These are phyloP conservation scores for Phytophthora meadii DNA, from an alignment of 352 stramenopile species.

Conservation along the genomic window DNA sequence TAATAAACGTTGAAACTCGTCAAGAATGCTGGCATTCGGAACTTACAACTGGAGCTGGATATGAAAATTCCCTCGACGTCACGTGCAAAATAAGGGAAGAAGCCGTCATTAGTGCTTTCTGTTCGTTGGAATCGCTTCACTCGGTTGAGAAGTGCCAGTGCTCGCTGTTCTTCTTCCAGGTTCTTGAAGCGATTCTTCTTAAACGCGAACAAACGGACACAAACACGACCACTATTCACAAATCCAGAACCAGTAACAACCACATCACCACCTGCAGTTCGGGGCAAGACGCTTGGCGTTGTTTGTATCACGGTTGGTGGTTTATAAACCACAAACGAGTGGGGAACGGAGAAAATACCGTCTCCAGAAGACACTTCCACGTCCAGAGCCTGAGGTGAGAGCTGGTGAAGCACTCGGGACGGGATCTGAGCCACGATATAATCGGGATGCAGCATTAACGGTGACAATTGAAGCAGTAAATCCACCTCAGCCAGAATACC, in stretches of 20 bases:
- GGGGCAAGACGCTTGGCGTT: slow-evolving; percentile 56
- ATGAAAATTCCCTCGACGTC: slow-evolving; percentile 54
- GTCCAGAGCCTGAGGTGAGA: slow-evolving; percentile 46
- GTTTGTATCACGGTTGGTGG: slow-evolving; percentile 50
- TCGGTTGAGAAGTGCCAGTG: slow-evolving; percentile 45
- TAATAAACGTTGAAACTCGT: slow-evolving; percentile 74
- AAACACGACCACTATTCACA: slow-evolving; percentile 43
- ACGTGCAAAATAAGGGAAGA: slow-evolving; percentile 41
- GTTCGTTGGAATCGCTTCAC: slow-evolving; percentile 34
- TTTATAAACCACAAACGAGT: slow-evolving; percentile 57
- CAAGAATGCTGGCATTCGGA: slow-evolving; percentile 51
- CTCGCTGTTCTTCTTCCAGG: slow-evolving; percentile 33
- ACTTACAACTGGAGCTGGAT: slow-evolving; percentile 46
- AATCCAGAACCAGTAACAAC: slow-evolving; percentile 53
- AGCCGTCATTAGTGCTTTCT: slow-evolving; percentile 38
- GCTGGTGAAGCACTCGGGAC: slow-evolving; percentile 10
- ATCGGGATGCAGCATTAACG: slow-evolving; percentile 52
- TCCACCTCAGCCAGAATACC: slow-evolving; percentile 50
- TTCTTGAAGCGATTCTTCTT: slow-evolving; percentile 35
- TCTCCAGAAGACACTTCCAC: slow-evolving; percentile 76
- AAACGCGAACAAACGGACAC: slow-evolving; percentile 62
- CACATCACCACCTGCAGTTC: slow-evolving; percentile 63
- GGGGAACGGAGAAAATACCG: slow-evolving; percentile 51
- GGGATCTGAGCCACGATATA: slow-evolving; percentile 49
- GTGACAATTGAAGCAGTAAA: slow-evolving; percentile 68